These are phyloP conservation scores for Dothideomycetes sp. DNA, from an alignment of 2,329 filamentous ascomycete genomes.

Conservation along the genomic window DNA sequence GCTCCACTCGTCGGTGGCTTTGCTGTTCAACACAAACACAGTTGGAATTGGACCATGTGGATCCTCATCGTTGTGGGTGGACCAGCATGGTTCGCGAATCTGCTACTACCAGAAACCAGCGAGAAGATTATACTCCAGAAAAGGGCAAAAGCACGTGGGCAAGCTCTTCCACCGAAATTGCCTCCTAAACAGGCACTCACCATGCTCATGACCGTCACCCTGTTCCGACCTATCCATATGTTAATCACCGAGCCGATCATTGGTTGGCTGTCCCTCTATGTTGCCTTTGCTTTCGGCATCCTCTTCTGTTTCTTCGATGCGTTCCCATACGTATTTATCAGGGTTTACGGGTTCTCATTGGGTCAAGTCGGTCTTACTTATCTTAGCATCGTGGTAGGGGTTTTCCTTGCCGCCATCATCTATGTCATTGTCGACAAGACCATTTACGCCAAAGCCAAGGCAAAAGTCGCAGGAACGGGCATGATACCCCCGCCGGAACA, in stretches of 20 bases:
- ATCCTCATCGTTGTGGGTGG: constrained; percentile 33
- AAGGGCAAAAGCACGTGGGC: constrained; percentile 26
- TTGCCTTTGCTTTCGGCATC: constrained; percentile 24
- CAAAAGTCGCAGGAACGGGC: neutral
- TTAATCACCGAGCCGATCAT: constrained; percentile 31
- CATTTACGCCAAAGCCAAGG: neutral
- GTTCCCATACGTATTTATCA: constrained; percentile 22
- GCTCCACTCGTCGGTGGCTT: constrained; percentile 37
- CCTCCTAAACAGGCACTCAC: too few relatives aligned
- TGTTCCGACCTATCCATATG: constrained; percentile 28
- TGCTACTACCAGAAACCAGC: constrained; percentile 48
- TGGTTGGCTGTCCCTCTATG: constrained; percentile 23
- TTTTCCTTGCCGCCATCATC: constrained; percentile 21
- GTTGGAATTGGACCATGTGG: constrained; percentile 38
- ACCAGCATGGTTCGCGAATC: constrained; percentile 27
- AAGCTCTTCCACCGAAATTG: too few relatives aligned
- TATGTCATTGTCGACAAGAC: constrained; percentile 27
- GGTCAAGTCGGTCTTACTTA: constrained; percentile 19
- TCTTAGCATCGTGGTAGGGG: constrained; percentile 19
- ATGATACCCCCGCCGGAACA: neutral
- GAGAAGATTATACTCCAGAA: constrained; percentile 39
- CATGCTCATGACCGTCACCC: constrained; percentile 20
- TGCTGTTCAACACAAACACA: constrained; percentile 29
- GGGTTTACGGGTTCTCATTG: constrained; percentile 18
- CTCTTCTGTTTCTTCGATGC: constrained; percentile 27